These are phyloP conservation scores for Ascochyta lentis DNA, from an alignment of 2,329 filamentous ascomycete species.

Conservation along the genomic window DNA sequence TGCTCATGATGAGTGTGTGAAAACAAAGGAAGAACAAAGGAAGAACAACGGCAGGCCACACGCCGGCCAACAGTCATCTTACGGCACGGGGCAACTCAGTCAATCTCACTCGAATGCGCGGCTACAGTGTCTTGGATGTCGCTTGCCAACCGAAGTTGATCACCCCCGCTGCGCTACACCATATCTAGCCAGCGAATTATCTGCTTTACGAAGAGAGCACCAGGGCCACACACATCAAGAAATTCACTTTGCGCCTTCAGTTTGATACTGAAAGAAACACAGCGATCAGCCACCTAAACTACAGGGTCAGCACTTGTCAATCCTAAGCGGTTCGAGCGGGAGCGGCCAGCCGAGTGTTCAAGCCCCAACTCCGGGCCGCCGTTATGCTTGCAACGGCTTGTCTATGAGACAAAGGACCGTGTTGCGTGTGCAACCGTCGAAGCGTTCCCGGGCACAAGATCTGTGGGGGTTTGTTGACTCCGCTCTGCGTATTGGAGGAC, in stretches of 20 bases:
- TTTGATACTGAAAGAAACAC: background rate
- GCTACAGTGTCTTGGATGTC: conserved; percentile 19
- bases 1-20: conserved; percentile 18
- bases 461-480: conserved; percentile 4
- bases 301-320: background rate
- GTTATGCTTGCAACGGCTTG: conserved; percentile 15
- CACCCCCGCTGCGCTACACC: conserved; percentile 11
- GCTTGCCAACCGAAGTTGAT: conserved; percentile 32
- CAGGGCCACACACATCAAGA: background rate
- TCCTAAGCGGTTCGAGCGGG: background rate
- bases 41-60: conserved; percentile 1
- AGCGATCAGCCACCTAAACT: background rate
- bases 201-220: conserved; percentile 3
- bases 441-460: background rate
- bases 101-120: conserved; percentile 10
- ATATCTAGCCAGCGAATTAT: conserved; percentile 2
- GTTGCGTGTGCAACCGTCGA: conserved; percentile 2
- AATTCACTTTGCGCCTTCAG: background rate
- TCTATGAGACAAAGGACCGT: conserved; percentile 2
- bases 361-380: conserved; percentile 7
- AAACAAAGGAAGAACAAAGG: conserved; percentile 7
- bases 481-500: background rate
- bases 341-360: conserved; percentile 2
- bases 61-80: background rate
- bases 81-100: conserved; percentile 11